phyloP scores from a whole-genome alignment of 1,284 basidiomycete species.

The Taiwanofungus camphoratus region DNA sequence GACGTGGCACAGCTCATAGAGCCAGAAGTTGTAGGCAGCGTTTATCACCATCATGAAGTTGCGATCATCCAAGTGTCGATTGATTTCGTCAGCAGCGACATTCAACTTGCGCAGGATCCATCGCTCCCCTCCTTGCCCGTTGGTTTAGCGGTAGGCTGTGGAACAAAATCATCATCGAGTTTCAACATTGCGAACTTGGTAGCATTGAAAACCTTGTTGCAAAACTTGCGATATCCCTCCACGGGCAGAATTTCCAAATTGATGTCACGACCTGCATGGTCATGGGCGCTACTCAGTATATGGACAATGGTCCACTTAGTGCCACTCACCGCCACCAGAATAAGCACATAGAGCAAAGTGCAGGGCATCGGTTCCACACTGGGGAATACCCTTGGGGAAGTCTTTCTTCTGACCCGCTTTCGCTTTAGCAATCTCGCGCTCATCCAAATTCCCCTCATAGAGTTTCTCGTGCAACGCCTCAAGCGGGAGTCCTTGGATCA shows the following conservation, averaged over 20 bases:
- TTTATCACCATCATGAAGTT: constrained; percentile 91
- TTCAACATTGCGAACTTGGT: constrained; percentile 95
- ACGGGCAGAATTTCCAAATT: constrained; percentile 91
- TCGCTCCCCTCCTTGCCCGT: constrained; percentile 80
- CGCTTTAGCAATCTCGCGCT: constrained; percentile 86
- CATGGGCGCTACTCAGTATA: neutral
- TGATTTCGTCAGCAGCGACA: constrained; percentile 66
- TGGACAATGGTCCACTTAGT: neutral
- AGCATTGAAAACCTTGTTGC: constrained; percentile 99
- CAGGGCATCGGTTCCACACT: constrained; percentile 93
- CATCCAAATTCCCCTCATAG: constrained; percentile 83
- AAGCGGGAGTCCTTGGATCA: constrained; percentile 82
- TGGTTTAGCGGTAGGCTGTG: constrained; percentile 60
- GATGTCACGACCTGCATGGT: constrained; percentile 72
- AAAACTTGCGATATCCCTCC: constrained; percentile 96
- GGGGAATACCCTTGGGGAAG: constrained; percentile 95
- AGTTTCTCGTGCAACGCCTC: constrained; percentile 80
- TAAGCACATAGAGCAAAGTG: constrained; percentile 92
- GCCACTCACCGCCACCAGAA: constrained; percentile 70
- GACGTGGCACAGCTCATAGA: constrained; percentile 95
- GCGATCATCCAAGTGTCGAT: constrained; percentile 65
- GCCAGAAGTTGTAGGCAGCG: constrained; percentile 86
- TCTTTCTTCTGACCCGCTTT: constrained; percentile 94
- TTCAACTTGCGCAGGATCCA: constrained; percentile 95
- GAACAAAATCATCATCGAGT: constrained; percentile 73